Evolutionary conservation across 345 rosid species (phyloP).

Genomic region (Rhodomyrtus tomentosa): DNA sequence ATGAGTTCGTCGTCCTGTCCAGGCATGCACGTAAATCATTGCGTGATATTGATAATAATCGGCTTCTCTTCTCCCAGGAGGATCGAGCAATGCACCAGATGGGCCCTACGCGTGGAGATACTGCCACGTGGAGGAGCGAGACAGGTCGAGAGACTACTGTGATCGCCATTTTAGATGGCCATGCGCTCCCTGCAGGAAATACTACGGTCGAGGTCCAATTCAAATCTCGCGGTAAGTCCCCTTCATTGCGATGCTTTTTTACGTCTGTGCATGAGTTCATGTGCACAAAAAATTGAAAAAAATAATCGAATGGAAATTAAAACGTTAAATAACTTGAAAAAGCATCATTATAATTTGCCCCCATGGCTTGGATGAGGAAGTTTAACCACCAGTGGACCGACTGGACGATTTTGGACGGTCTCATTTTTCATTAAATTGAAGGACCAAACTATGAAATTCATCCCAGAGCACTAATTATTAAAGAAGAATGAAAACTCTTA

Average conservation of each 20-base stretch:
- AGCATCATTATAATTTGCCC: neutral
- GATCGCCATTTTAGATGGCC: conserved; percentile 4
- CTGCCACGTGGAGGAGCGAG: conserved; percentile 9
- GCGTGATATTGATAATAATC: neutral
- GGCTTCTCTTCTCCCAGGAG: conserved; percentile 5
- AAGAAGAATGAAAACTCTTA: neutral
- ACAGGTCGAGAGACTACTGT: conserved; percentile 7
- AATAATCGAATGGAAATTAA: neutral
- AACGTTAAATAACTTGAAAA: neutral
- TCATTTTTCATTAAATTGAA: neutral
- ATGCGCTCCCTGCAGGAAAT: conserved; percentile 16
- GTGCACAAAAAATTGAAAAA: neutral
- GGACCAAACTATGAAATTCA: neutral
- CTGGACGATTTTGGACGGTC: neutral
- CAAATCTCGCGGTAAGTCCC: conserved; percentile 19
- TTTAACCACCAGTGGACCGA: neutral
- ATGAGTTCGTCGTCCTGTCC: neutral
- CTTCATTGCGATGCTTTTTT: neutral
- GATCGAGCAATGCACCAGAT: conserved; percentile 15
- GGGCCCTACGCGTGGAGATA: conserved; percentile 22
- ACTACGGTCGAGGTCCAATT: conserved; percentile 24
- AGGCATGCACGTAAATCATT: neutral
- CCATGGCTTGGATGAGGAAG: neutral
- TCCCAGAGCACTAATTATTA: neutral
- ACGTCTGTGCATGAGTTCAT: neutral